Evolutionary conservation across 2,329 filamentous ascomycete species (phyloP), one percentile per base, ranked within the genome.

Genomic region (Berkeleyomyces rouxiae): DNA sequence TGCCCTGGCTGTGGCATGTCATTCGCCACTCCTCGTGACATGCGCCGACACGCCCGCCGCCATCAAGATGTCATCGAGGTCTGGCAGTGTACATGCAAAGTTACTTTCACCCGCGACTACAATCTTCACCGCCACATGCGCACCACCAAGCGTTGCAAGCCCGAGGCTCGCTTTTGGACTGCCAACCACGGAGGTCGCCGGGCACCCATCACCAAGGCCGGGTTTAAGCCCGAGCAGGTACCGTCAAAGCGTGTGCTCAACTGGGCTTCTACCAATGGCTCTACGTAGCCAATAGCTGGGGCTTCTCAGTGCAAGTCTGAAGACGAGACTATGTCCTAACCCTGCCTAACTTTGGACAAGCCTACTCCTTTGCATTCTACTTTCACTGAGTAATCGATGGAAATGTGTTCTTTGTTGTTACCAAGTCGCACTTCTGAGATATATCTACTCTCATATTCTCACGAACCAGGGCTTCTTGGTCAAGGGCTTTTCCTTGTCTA

Each of bases 81-180:
- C 0, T 64, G 63, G 44, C 23, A 58, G 10, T 64, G 63, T 42
- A 61, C 23, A 37, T 64, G 63, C 23, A 39, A 7, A 10, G 23
- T 51, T 13, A 61, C 63, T 9, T 64, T 64, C 36, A 64, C 63
- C 3, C 63, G 63, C 10, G 59, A 62, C 39, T 64, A 64, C 47
- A 64, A 64, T 53, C 40, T 64, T n/a, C 59, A 55, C n/a, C 63
- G 63, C 13, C 63, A 64, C 44, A 39, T 61, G 47, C 57, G 57
- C 23, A 42, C 39, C 10, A 61, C 39, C 31, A 3, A 43, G 9
- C 7, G 2, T 16, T 64, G 63, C 36, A 7, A 2, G 9, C n/a
- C 16, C 6, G 7, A 31, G 4, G 59, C 43, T 7, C 44, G 46
- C 23, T 16, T 37, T 3, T 58, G 59, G 51, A 61, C 58, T 5